Conservation (phyloP, 1,139 yeast species). For the Kodamaea derodonti region DNA sequence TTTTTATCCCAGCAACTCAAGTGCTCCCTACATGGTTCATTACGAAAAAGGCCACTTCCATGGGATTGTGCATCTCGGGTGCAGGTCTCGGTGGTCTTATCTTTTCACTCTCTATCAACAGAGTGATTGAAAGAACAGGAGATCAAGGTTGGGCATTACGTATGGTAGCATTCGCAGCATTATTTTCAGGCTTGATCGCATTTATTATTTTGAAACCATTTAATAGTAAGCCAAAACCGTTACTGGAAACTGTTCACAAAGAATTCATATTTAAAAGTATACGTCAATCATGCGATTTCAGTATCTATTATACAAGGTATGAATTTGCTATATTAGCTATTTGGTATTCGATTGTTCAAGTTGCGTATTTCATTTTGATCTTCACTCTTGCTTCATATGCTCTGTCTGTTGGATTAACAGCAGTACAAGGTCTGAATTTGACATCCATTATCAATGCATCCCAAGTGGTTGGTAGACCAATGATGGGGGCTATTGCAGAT, state of each 20-base stretch:
- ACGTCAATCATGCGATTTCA: constrained; percentile 18
- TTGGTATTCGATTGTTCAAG: constrained; percentile 55
- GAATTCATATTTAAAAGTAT: constrained; percentile 18
- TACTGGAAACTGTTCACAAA: constrained; percentile 18
- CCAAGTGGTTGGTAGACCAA: constrained; percentile 67
- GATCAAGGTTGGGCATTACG: constrained; percentile 66
- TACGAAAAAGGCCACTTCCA: constrained; percentile 51
- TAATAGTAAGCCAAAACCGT: constrained; percentile 27
- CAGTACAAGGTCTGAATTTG: constrained; percentile 53
- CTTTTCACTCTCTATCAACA: constrained; percentile 47
- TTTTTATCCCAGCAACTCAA: constrained; percentile 57
- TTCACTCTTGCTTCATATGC: constrained; percentile 64
- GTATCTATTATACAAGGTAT: constrained; percentile 20
- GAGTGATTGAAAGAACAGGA: constrained; percentile 48
- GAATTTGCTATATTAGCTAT: constrained; percentile 43
- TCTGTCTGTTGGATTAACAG: constrained; percentile 52
- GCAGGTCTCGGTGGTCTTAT: constrained; percentile 60
- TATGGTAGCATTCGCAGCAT: constrained; percentile 50
- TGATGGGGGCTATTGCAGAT: constrained; percentile 57
- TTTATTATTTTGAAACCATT: constrained; percentile 46
- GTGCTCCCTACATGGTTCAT: constrained; percentile 64
- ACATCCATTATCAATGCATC: constrained; percentile 63
- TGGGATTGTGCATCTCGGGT: constrained; percentile 59
- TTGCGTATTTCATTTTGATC: constrained; percentile 57
- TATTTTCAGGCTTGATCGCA: constrained; percentile 24